Evolutionary conservation across 2,329 filamentous ascomycete genomes (phyloP).

Genomic region (Pseudocercospora pini-densiflorae): DNA sequence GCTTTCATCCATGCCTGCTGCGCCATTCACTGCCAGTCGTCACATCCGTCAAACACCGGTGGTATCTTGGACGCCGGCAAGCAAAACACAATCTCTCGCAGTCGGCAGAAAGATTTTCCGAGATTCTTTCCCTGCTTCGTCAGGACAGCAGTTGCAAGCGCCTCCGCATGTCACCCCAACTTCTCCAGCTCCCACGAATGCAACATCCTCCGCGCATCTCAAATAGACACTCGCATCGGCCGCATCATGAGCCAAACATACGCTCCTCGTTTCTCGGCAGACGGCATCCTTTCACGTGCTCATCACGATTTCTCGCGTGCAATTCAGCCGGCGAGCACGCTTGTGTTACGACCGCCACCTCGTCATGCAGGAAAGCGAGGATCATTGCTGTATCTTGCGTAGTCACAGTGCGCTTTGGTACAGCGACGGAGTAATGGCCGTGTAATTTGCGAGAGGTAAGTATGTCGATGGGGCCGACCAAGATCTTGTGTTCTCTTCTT

Average conservation of each 20-base stretch:
- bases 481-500: neutral
- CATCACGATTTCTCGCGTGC: slow-evolving; percentile 12
- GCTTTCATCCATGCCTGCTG: neutral
- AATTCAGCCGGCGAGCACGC: slow-evolving; percentile 10
- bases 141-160: slow-evolving; percentile 8
- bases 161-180: slow-evolving; percentile 3
- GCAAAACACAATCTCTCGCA: neutral
- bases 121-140: neutral
- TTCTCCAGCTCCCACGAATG: neutral
- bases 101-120: neutral
- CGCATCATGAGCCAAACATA: neutral
- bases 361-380: slow-evolving; percentile 16
- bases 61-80: too few relatives aligned
- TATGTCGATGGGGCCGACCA: neutral
- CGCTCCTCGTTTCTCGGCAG: neutral
- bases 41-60: neutral
- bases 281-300: neutral
- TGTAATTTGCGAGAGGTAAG: neutral
- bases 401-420: neutral
- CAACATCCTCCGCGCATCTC: neutral
- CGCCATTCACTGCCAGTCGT: neutral
- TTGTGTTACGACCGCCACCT: slow-evolving; percentile 11
- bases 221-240: neutral
- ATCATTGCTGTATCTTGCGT: slow-evolving; percentile 18
- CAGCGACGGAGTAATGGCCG: neutral